Base-by-base conservation (phyloP, 345 rosid genomes). In the Eucalyptus rudis region DNA sequence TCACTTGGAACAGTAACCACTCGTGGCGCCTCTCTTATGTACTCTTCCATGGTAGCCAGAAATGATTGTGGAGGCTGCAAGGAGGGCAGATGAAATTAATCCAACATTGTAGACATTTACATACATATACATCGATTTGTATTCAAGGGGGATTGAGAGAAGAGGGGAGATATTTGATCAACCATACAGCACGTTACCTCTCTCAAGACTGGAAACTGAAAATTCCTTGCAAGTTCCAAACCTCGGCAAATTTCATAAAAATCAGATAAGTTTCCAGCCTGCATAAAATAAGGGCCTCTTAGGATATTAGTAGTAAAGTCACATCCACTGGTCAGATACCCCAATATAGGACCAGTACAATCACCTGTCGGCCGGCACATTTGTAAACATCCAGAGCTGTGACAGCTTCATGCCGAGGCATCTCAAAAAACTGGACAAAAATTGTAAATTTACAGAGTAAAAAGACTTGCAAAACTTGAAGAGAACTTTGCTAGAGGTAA, bases 171-270 rank as follows among this genome's bases (percentile, higher is more conserved):
- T 49, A 44, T 6, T 49, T 13, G 5, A 51, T 36, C 66, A 33
- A 29, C 44, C 27, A 59, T 24, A 86, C n/a, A 33, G 87, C 9
- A 13, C 0, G 13, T 40, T 92, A 98, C 99, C 97, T 97, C 99
- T 94, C 99, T 93, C 89, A 98, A 91, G 90, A 92, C 93, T 66
- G 99, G 99, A 94, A 97, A 98, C 87, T 98, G 99, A 90, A 98
- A 97, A 91, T 98, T 98, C 92, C 99, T 96, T 29, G 99, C 99
- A 91, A 97, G 98, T 93, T 98, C 99, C 95, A 98, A 93, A 68
- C 99, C 98, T 95, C 95, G 96, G 93, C 99, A 98, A 86, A 95
- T 91, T 91, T 97, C 99, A 91, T 97, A 98, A 90, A 98, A 98
- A 91, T 95, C 96, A 90, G 99, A 97, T 86, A 98, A 99, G 91